Evolutionary conservation across 441 rosid species (phyloP).

Genomic region (Mallotus repandus): DNA sequence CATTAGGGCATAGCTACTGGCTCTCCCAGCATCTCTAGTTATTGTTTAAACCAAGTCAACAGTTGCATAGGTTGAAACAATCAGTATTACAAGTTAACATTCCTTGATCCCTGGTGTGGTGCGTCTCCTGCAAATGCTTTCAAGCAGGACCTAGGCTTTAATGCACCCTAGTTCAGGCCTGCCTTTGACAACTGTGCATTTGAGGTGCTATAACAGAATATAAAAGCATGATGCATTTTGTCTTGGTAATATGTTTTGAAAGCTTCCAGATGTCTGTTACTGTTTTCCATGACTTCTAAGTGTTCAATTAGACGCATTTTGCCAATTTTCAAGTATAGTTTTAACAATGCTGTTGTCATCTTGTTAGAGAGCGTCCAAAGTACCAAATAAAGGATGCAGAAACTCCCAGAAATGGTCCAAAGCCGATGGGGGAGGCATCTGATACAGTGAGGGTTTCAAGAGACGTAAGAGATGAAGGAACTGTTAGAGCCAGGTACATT

Average conservation of each 20-base stretch:
- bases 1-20: background rate
- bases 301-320: conserved; percentile 7
- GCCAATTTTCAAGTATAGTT: background rate
- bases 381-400: conserved; percentile 65
- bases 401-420: conserved; percentile 49
- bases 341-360: conserved; percentile 28
- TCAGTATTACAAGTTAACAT: background rate
- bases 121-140: background rate
- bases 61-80: background rate
- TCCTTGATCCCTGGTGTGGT: background rate
- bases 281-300: conserved; percentile 13
- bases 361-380: conserved; percentile 88
- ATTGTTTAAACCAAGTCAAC: background rate
- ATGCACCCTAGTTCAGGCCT: background rate
- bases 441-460: conserved; percentile 77
- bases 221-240: background rate
- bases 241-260: background rate
- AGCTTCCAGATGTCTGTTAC: background rate
- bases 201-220: background rate
- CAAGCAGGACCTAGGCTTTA: background rate
- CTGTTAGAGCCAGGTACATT: conserved; percentile 66
- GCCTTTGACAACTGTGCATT: background rate
- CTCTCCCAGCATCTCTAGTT: background rate
- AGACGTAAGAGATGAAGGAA: conserved; percentile 70
- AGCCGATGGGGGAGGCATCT: conserved; percentile 50